Percentiles rank a stretch among this genome's conserved stretches.
Evolutionary conservation across 352 stramenopile genomes (phyloP).

Genomic region (Phytophthora pinifolia): DNA sequence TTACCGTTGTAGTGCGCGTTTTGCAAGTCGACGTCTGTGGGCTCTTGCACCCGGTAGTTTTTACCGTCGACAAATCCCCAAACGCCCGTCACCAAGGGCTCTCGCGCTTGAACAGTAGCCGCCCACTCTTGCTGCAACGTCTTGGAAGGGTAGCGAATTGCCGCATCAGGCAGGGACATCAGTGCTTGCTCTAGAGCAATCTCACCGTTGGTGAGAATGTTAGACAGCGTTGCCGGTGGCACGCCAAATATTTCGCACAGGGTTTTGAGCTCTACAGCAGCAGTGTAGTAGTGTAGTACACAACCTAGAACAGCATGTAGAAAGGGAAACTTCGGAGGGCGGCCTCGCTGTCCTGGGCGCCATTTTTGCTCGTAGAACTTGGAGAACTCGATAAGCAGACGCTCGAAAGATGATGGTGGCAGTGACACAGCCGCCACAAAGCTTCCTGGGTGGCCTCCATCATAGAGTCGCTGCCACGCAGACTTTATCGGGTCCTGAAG

Average conservation of each 20-base stretch:
- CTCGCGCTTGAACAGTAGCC: no score
- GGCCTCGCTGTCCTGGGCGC: not conserved
- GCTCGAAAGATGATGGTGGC: not conserved
- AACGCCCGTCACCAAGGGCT: not conserved
- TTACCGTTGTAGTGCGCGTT: constrained; percentile 2
- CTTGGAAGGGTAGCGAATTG: constrained; percentile 1
- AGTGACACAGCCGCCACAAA: constrained; percentile 1
- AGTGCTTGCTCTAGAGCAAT: not conserved
- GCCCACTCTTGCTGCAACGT: constrained; percentile 1
- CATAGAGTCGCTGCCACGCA: constrained; percentile 3
- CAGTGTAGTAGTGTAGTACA: constrained; percentile 4
- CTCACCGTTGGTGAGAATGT: not conserved
- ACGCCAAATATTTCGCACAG: constrained; percentile 8
- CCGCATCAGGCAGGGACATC: not conserved
- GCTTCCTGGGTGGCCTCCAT: not conserved
- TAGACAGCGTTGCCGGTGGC: constrained; percentile 1
- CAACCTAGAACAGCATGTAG: constrained; percentile 3
- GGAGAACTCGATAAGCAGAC: not conserved
- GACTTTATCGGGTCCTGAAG: not conserved
- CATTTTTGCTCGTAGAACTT: constrained; percentile 8
- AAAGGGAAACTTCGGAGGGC: not conserved
- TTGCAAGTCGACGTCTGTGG: not conserved
- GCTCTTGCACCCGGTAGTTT: not conserved
- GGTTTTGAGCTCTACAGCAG: constrained; percentile 2
- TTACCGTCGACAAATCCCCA: constrained; percentile 7